phyloP scores from a whole-genome alignment of 768 basidiomycete species.

The Auriculariales sp. region DNA sequence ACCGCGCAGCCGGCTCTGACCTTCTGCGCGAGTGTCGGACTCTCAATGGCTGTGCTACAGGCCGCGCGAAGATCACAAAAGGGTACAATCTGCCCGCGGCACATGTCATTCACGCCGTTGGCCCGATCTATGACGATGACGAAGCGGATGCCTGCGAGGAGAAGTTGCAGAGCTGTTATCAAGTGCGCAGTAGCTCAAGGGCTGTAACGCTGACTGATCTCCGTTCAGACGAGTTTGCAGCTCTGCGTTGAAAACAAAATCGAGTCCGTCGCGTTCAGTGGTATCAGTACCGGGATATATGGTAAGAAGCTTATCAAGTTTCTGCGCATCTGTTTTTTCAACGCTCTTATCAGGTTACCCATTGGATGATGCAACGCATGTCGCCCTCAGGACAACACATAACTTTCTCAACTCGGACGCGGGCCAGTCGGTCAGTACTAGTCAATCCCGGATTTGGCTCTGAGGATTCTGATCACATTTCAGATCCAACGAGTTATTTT shows the following conservation, averaged over 20 bases:
- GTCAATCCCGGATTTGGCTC: not conserved
- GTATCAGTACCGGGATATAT: conserved; percentile 68
- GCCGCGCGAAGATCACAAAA: conserved; percentile 64
- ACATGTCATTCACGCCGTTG: conserved; percentile 70
- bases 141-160: conserved; percentile 29
- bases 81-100: conserved; percentile 65
- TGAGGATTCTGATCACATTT: conserved; percentile 16
- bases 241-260: not conserved
- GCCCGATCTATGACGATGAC: conserved; percentile 43
- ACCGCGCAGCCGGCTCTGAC: conserved; percentile 52
- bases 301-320: too few relatives aligned
- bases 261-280: conserved; percentile 72
- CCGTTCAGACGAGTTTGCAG: too few relatives aligned
- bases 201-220: not conserved
- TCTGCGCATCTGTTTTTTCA: too few relatives aligned
- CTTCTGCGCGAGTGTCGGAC: conserved; percentile 58
- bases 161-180: conserved; percentile 57
- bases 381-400: conserved; percentile 48
- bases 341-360: too few relatives aligned
- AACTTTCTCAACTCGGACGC: conserved; percentile 38
- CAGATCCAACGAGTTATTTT: conserved; percentile 60
- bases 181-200: conserved; percentile 1
- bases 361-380: conserved; percentile 50
- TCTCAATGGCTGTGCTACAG: conserved; percentile 53
- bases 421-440: conserved; percentile 23